Evolutionary conservation across 441 rosid species (phyloP), one percentile per base, ranked within the genome.

Genomic region (Brassica hybrid): DNA sequence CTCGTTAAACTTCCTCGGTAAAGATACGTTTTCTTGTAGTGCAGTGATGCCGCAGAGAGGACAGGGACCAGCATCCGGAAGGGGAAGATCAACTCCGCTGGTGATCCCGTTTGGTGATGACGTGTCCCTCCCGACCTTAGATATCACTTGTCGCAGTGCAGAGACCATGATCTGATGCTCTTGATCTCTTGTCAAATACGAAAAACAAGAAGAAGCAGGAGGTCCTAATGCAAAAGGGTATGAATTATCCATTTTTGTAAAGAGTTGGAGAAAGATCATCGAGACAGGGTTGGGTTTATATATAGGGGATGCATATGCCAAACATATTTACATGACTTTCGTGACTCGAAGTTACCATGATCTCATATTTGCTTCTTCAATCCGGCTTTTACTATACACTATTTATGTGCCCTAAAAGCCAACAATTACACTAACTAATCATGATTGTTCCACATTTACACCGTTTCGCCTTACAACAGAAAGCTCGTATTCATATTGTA

Each of bases 131-230:
- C 21, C 72, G 5, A 25, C 1, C 16, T 38, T 56, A 14, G 71
- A 65, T 41, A 74, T 74, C 67, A 74, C 78, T 56, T 74, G 43
- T 66, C 58, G 45, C 2, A 74, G 27, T 16, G 78, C 32, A 58
- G 48, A 66, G 48, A 74, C 78, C 45, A 74, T 66, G 67, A 66
- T 66, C 48, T 16, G 60, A 43, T 74, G 58, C 32, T 66, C 78
- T 65, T 67, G 48, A 56, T 74, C 67, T 64, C 76, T 64, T 64
- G 76, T 62, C 61, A 72, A 32, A 7, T 32, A 34, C 45, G n/a
- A n/a, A n/a, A n/a, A n/a, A n/a, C n/a, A n/a, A n/a, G n/a, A n/a
- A n/a, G 5, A 60, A 61, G 43, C 11, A 61, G 30, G 13, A 41
- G 59, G 67, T 9, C 9, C 54, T 36, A 5, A 36, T 70, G 52